Evolutionary conservation across 2,329 filamentous ascomycete genomes (phyloP), one percentile per base, ranked within the genome.

Genomic region (Ophiocordyceps camponoti-floridani): DNA sequence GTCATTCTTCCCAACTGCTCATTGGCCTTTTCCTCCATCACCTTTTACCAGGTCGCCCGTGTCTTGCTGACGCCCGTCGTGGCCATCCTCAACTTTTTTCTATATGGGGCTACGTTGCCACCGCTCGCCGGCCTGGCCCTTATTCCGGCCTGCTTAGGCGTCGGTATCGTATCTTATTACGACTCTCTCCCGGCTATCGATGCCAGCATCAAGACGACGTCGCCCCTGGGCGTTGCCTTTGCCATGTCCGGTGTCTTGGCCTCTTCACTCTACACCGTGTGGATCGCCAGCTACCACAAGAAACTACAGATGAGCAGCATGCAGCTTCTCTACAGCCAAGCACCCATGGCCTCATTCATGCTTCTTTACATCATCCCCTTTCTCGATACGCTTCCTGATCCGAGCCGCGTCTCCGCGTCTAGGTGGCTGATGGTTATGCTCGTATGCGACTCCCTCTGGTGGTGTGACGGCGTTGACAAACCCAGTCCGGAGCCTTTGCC

Each of bases 1-100:
- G 77, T 83, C 55, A 76, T 83, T 49, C 65, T 83, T 10, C 77
- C 77, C 10, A 83, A 83, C 53, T 61, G 82, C 7, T 81, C 76
- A 1, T 65, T 84, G 40, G 77, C 78, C 28, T 80, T 75, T 57
- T 82, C 77, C 19, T 73, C 72, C 43, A 73, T 83, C 40, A 78
- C 77, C 40, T 82, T 83, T 57, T 83, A 82, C 58, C 79, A 84
- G 57, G 72, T 82, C 43, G 77, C 75, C 4, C 72, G 78, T 23
- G 79, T 82, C 47, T 64, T 82, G 12, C 67, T 82, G 27, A 82
- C 79, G 1, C 79, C 79, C 3, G 69, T 67, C 40, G 77, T 81
- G 18, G 78, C 77, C 4, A 57, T 73, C 14, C 74, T 83, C 66
- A 82, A 82, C 58, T 96, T 66, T 51, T 55, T 77, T 19, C 62